These are phyloP conservation scores for Parietichytrium sp. DNA, from an alignment of 108 stramenopile genomes.

Conservation along the genomic window DNA sequence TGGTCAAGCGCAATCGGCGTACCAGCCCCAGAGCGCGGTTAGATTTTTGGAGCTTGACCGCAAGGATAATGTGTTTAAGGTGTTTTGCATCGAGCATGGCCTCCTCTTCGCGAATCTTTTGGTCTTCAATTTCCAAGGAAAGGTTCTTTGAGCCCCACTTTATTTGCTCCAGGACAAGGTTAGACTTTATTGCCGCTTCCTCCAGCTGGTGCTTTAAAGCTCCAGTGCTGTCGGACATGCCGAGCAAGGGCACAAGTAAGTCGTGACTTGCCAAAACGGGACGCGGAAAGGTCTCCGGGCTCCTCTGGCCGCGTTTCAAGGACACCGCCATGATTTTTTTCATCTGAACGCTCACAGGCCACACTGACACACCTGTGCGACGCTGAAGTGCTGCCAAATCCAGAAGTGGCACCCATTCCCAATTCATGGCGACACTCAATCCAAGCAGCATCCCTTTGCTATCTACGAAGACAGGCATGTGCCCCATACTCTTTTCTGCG, in stretches of 20 bases:
- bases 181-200: neutral
- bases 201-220: slow-evolving; percentile 21
- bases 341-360: slow-evolving; percentile 32
- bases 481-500: neutral
- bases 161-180: slow-evolving; percentile 8
- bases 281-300: neutral
- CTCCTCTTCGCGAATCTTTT: neutral
- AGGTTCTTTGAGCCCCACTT: neutral
- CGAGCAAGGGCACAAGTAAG: neutral
- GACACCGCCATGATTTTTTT: neutral
- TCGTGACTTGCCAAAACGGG: neutral
- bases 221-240: neutral
- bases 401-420: slow-evolving; percentile 28
- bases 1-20: neutral
- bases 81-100: slow-evolving; percentile 13
- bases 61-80: slow-evolving; percentile 19
- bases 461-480: slow-evolving; percentile 10
- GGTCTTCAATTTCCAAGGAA: neutral
- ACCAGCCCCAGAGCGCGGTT: neutral
- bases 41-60: neutral
- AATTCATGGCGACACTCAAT: neutral
- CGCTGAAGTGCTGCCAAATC: neutral
- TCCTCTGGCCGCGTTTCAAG: neutral
- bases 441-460: neutral
- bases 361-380: neutral